Evolutionary conservation across 768 basidiomycete species (phyloP), one percentile per base, ranked within the genome.

Genomic region (Rossbeevera mucosa): DNA sequence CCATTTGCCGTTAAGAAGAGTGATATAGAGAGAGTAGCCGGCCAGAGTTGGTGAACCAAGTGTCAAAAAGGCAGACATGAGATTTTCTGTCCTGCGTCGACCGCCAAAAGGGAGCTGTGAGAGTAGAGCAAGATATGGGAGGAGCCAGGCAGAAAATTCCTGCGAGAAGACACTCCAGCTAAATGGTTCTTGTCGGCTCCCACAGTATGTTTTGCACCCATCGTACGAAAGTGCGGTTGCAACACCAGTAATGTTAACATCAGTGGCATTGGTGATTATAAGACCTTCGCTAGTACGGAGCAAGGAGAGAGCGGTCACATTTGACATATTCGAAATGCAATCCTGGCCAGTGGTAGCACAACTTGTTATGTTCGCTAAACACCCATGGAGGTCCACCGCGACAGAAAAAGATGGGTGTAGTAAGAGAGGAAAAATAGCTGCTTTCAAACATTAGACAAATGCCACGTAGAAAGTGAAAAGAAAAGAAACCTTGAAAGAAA

Each of bases 31-130:
- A 1, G 78, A 78, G 56, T 77, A 79, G 4, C 71, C 73, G 0
- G 78, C 75, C 4, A 79, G 70, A 3, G 61, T 60, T 0, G 77
- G 77, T 0, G 74, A 76, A 1, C 77, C 78, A 22, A 79, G 58
- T 1, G 75, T 72, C 30, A 79, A 63, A 7, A 79, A 13, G 18
- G 72, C 70, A 7, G 75, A 72, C 54, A 70, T 64, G 33, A 78
- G 59, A 47, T 78, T 76, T 18, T 76, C 74, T n/a, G 67, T 55
- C 24, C 60, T 70, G 47, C 70, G 69, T 11, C 56, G 64, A 26
- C 72, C 67, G 7, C 76, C 76, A 22, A 77, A 80, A 0, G 77
- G 79, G n/a, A 80, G 71, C 44, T 77, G 77, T 0, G 77, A 76
- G 18, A 79, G 62, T 7, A 80, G 54, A 1, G 78, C 76, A 12